Evolutionary conservation across 352 stramenopile genomes (phyloP), one percentile per base, ranked within the genome.

Genomic region (Phytophthora rubi): DNA sequence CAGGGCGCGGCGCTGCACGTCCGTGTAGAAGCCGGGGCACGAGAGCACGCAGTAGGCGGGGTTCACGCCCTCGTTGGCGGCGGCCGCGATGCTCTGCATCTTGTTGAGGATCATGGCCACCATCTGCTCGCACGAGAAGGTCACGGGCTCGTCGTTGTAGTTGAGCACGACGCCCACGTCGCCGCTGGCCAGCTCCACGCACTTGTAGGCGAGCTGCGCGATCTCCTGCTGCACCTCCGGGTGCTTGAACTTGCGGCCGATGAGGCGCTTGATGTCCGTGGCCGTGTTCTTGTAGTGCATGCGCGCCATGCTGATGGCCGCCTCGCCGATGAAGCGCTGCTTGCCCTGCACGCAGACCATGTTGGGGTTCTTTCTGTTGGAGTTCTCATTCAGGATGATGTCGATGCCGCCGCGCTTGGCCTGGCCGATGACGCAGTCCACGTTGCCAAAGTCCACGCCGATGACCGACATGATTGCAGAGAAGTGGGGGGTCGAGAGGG

Each of bases 351-450:
- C 81, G 73, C 86, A 95, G 45, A 95, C 90, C 73, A 95, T 85
- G 75, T 92, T 95, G 52, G 97, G 96, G 81, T 99, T 99, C 77
- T 99, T 97, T 77, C 98, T 89, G 82, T 99, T 99, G 54, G 95
- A 99, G 80, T 98, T 99, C 74, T 99, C 98, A 90, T 99, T 99
- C 35, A 99, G 86, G 88, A 99, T 98, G 55, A 99, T 98, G 85
- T 99, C 97, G 61, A 99, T 98, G 73, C 97, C 98, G 74, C 97
- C 97, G 70, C 97, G 90, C 71, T 98, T 98, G 60, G 97, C 97
- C 73, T 98, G 94, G 53, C 93, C 96, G 63, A 99, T 98, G 44
- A 99, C 90, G 79, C 93, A 97, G 77, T 98, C 96, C 62, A 97
- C 87, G 78, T 98, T 98, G 64, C 97, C 97, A 75, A 99, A 98